Evolutionary conservation across 352 stramenopile species (phyloP).

Genomic region (Phytopythium chamaehyphon): DNA sequence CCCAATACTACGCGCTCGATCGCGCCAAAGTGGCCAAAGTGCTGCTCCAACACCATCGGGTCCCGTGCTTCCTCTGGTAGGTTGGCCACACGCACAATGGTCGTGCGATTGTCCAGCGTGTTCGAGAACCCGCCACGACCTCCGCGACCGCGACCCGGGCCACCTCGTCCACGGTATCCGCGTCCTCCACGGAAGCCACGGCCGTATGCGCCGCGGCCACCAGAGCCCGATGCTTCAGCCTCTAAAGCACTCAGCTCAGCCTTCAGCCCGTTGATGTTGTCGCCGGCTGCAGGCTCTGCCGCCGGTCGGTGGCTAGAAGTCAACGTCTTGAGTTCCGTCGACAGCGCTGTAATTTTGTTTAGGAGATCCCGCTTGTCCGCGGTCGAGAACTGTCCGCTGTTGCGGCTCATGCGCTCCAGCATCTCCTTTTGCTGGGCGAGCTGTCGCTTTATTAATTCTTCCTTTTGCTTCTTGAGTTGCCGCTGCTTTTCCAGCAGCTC

Average conservation of each 20-base stretch:
- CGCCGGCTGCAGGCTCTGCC: conserved; percentile 9
- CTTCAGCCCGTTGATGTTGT: conserved; percentile 50
- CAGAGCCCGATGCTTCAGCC: conserved; percentile 37
- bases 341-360: conserved; percentile 82
- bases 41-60: conserved; percentile 72
- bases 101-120: conserved; percentile 82
- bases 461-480: conserved; percentile 79
- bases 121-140: conserved; percentile 44
- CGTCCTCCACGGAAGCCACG: conserved; percentile 40
- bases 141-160: conserved; percentile 7
- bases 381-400: conserved; percentile 60
- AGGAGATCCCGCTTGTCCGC: conserved; percentile 73
- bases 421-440: conserved; percentile 79
- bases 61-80: conserved; percentile 74
- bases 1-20: conserved; percentile 77
- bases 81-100: conserved; percentile 75
- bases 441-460: conserved; percentile 77
- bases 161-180: conserved; percentile 44
- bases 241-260: conserved; percentile 65
- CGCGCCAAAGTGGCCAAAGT: conserved; percentile 83
- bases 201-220: conserved; percentile 16
- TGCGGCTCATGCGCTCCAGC: conserved; percentile 77
- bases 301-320: conserved; percentile 15
- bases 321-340: conserved; percentile 59
- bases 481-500: conserved; percentile 83